Evolutionary conservation across 2,329 filamentous ascomycete genomes (phyloP), one percentile per base, ranked within the genome.

Genomic region (Thyridium curvatum): DNA sequence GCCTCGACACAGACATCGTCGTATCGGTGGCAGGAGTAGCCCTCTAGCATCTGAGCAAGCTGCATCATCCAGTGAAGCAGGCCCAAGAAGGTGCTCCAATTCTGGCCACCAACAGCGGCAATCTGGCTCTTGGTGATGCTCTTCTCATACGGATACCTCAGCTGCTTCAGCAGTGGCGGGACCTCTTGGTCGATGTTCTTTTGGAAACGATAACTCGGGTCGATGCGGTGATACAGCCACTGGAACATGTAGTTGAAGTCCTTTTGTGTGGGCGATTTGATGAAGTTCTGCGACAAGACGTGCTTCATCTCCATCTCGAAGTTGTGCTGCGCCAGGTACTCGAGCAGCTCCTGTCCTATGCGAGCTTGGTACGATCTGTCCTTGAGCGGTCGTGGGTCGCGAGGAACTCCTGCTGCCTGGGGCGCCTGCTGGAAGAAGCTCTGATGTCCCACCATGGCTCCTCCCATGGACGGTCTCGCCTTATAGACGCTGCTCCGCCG

Each of bases 21-120:
- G 59, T 95, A 98, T 34, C 80, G 79, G 42, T 89, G 84, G 39
- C 69, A 62, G 2, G 78, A 70, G 55, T 90, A 97, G 16, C 85
- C 77, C 45, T 97, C 90, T 55, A 97, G 78, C 83, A 97, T 94
- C 50, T 91, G 83, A 4, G 88, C 87, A 37, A 98, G 70, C 61
- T 97, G 90, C 91, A 98, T 95, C 81, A 98, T 91, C 93, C 93
- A 98, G 65, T 98, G 90, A 37, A 98, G 71, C 58, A 98, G 69
- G 0, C 90, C 93, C 12, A 98, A 69, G 54, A 98, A 97, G 0
- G 88, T 93, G 45, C 85, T 85, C 93, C 93, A 98, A 57, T 97
- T 97, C 62, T 95, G 89, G 3, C 90, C 91, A 48, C 93, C 93
- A 0, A 97, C 93, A 2, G 94, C 93, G 0, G 88, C 81, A 41